Conservation (phyloP, 805 yeast species). For the Candida silvicultrix region DNA sequence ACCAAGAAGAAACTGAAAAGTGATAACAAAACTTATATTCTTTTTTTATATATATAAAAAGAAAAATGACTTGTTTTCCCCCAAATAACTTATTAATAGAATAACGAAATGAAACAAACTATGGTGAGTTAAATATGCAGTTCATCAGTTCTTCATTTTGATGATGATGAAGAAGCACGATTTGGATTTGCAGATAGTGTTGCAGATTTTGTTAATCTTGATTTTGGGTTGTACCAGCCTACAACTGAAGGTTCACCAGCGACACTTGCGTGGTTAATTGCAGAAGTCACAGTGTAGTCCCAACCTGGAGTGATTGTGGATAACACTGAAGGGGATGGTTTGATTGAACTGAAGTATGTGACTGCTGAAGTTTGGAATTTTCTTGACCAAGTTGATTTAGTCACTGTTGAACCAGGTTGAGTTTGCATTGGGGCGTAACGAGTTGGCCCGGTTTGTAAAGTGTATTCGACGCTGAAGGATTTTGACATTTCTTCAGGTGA, state of each 20-base stretch:
- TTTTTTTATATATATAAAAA: too few relatives aligned
- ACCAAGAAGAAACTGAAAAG: too few relatives aligned
- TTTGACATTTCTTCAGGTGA: slow-evolving; percentile 34
- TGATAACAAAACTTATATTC: too few relatives aligned
- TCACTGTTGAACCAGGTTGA: slow-evolving; percentile 72
- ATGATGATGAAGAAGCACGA: neutral
- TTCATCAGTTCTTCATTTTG: neutral
- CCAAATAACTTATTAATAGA: too few relatives aligned
- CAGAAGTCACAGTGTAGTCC: slow-evolving; percentile 61
- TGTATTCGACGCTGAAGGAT: slow-evolving; percentile 64
- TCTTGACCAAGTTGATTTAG: slow-evolving; percentile 59
- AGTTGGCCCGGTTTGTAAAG: slow-evolving; percentile 70
- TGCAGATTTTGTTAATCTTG: neutral
- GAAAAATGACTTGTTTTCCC: too few relatives aligned
- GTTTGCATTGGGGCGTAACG: slow-evolving; percentile 91
- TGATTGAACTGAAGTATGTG: slow-evolving; percentile 46
- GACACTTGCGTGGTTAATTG: slow-evolving; percentile 62
- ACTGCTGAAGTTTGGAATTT: slow-evolving; percentile 65
- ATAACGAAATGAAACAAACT: too few relatives aligned
- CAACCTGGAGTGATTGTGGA: slow-evolving; percentile 86
- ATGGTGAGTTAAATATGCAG: neutral
- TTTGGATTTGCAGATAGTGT: neutral
- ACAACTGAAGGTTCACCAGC: slow-evolving; percentile 61
- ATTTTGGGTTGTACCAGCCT: slow-evolving; percentile 55
- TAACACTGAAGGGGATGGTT: slow-evolving; percentile 25